Percentiles rank a stretch among this genome's conserved stretches.
Conservation (phyloP, 169 alveolate genomes). For the Plasmodium sp. region DNA sequence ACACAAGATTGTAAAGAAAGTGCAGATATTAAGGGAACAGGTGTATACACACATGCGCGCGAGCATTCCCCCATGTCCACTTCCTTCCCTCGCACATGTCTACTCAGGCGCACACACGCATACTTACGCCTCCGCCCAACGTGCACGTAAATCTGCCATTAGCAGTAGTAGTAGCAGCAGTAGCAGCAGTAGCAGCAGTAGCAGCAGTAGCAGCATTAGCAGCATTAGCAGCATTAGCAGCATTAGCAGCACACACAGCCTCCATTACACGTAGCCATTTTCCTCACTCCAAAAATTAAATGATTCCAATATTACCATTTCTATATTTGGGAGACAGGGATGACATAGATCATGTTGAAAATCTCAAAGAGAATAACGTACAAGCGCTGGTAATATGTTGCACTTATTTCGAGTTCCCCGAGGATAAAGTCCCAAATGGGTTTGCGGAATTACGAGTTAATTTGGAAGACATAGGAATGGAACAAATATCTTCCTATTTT, state of each 20-base stretch:
- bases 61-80: neutral
- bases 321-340: conserved; percentile 45
- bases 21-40: neutral
- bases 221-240: neutral
- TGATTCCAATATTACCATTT: conserved; percentile 68
- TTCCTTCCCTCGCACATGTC: neutral
- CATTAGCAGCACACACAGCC: neutral
- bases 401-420: conserved; percentile 64
- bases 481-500: conserved; percentile 76
- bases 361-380: conserved; percentile 18
- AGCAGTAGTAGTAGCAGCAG: neutral
- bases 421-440: conserved; percentile 48
- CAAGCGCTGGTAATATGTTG: conserved; percentile 60
- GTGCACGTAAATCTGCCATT: neutral
- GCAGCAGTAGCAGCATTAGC: neutral
- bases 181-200: neutral
- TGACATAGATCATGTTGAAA: conserved; percentile 58
- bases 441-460: conserved; percentile 61
- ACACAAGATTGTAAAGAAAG: neutral
- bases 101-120: neutral
- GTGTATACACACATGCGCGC: neutral
- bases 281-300: conserved; percentile 1
- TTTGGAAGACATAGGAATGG: conserved; percentile 78
- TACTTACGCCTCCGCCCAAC: neutral
- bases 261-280: neutral